Percentiles rank a stretch among this genome's conserved stretches.
Evolutionary conservation across 257 asterid genomes (phyloP).

Genomic region (Petunia axillaris): DNA sequence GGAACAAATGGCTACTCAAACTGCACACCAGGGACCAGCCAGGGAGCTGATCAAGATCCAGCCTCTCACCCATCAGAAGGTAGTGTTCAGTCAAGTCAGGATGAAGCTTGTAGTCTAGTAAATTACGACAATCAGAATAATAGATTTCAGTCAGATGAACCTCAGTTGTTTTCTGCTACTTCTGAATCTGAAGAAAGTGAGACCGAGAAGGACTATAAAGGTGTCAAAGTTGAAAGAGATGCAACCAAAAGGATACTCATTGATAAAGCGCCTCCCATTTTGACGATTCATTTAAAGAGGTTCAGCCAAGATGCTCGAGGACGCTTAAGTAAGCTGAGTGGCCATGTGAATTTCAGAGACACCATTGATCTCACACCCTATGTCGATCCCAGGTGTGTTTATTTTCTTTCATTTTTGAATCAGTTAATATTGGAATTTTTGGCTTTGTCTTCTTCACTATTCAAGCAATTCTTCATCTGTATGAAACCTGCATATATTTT

Average conservation of each 20-base stretch:
- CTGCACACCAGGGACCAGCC: conserved; percentile 29
- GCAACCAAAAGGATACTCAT: conserved; percentile 80
- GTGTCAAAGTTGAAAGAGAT: conserved; percentile 81
- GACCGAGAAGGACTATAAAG: conserved; percentile 46
- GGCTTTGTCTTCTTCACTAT: neutral
- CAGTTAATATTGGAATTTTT: neutral
- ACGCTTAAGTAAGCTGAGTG: conserved; percentile 79
- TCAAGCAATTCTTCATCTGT: conserved; percentile 12
- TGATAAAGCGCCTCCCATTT: conserved; percentile 67
- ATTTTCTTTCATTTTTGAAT: neutral
- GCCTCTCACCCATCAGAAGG: conserved; percentile 36
- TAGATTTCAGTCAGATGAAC: conserved; percentile 29
- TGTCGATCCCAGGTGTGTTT: conserved; percentile 70
- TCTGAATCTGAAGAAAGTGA: conserved; percentile 48
- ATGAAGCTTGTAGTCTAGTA: conserved; percentile 24
- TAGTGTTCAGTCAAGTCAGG: conserved; percentile 34
- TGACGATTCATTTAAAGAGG: conserved; percentile 87
- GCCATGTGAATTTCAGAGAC: conserved; percentile 75
- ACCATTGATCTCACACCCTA: conserved; percentile 70
- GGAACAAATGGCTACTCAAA: conserved; percentile 37
- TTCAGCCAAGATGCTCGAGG: conserved; percentile 90
- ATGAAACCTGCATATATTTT: neutral
- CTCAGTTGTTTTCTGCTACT: conserved; percentile 29
- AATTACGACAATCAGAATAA: conserved; percentile 31
- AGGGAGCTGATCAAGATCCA: conserved; percentile 37